Conservation (phyloP, 768 basidiomycete genomes). For the Coprinopsis marcescibilis region DNA sequence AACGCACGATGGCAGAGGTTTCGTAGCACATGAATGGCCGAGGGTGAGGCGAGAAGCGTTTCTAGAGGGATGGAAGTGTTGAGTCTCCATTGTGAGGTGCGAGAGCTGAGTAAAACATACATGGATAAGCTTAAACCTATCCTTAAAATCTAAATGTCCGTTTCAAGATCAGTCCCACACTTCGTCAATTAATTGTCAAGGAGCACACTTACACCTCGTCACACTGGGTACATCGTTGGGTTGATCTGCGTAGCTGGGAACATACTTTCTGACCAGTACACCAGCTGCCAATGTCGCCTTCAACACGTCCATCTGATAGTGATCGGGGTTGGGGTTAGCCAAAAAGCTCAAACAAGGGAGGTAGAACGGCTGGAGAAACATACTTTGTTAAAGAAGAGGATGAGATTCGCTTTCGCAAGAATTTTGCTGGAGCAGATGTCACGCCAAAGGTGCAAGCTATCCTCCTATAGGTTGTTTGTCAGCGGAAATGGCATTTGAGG, state of each 20-base stretch:
- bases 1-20: conserved; percentile 63
- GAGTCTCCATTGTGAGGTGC: not conserved
- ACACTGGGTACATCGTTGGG: conserved; percentile 57
- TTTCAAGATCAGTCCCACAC: conserved; percentile 2
- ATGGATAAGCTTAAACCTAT: conserved; percentile 61
- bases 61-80: too few relatives aligned
- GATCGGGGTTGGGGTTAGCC: not conserved
- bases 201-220: conserved; percentile 47
- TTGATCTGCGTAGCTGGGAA: conserved; percentile 54
- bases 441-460: conserved; percentile 69
- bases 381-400: conserved; percentile 75
- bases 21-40: conserved; percentile 64
- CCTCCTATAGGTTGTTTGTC: conserved; percentile 48
- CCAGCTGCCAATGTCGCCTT: conserved; percentile 50
- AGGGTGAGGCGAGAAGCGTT: conserved; percentile 47
- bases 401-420: conserved; percentile 54
- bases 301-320: conserved; percentile 44
- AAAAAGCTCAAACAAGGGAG: not conserved
- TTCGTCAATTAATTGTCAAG: not conserved
- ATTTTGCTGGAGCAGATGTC: conserved; percentile 62
- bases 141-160: conserved; percentile 54
- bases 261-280: conserved; percentile 49
- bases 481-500: not conserved
- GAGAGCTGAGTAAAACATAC: conserved; percentile 30
- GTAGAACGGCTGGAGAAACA: too few relatives aligned